phyloP scores from a whole-genome alignment of 257 asterid genomes.

The Primulina huaijiensis region DNA sequence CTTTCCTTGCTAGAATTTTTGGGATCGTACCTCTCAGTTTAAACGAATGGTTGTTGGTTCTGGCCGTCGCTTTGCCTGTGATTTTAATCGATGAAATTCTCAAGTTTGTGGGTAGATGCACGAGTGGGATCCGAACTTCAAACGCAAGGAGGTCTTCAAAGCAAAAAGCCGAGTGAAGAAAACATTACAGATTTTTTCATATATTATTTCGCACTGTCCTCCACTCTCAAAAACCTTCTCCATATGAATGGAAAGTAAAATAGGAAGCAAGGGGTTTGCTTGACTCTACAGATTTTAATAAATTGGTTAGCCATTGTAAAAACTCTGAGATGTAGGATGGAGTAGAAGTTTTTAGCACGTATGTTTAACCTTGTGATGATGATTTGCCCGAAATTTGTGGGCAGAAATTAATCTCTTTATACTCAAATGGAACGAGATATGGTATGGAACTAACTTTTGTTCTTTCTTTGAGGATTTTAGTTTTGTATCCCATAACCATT shows the following conservation, averaged over 20 bases:
- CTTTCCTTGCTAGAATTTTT: conserved; percentile 82
- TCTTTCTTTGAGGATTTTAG: background rate
- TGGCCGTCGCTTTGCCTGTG: conserved; percentile 82
- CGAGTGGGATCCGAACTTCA: conserved; percentile 40
- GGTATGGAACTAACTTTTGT: background rate
- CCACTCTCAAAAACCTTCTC: conserved; percentile 1
- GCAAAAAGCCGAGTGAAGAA: conserved; percentile 58
- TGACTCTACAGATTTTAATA: conserved; percentile 27
- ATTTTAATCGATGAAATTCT: conserved; percentile 82
- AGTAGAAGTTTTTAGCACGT: conserved; percentile 18
- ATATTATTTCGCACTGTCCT: conserved; percentile 14
- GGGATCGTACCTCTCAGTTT: conserved; percentile 89
- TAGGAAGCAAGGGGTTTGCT: conserved; percentile 25
- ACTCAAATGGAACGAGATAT: background rate
- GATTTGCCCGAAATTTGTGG: conserved; percentile 29
- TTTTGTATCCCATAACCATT: background rate
- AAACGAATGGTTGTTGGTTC: conserved; percentile 80
- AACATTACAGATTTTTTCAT: background rate
- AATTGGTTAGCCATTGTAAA: conserved; percentile 38
- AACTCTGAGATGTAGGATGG: conserved; percentile 30
- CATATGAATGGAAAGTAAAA: conserved; percentile 14
- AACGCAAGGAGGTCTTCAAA: conserved; percentile 41
- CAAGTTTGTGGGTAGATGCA: conserved; percentile 80
- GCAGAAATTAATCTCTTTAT: conserved; percentile 22
- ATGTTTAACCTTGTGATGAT: conserved; percentile 25